Percentiles rank a stretch among this genome's conserved stretches.
These are phyloP conservation scores for Linum lewisii DNA, from an alignment of 345 rosid species.

Conservation along the genomic window DNA sequence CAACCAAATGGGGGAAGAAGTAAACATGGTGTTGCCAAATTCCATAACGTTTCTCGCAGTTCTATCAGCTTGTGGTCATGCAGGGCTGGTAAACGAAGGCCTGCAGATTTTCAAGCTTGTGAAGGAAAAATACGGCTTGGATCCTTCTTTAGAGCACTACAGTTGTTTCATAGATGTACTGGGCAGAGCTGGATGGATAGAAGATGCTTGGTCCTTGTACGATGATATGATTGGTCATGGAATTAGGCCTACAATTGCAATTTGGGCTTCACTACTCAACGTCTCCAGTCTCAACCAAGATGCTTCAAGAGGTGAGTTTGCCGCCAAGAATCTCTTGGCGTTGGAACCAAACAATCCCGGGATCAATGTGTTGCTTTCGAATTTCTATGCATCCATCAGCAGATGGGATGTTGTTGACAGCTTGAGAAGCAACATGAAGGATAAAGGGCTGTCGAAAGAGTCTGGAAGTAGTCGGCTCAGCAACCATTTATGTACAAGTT, in stretches of 20 bases:
- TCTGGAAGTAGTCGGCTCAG: slow-evolving; percentile 47
- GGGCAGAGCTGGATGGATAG: slow-evolving; percentile 54
- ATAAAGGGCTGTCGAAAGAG: slow-evolving; percentile 45
- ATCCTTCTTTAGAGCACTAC: slow-evolving; percentile 49
- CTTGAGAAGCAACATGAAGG: slow-evolving; percentile 39
- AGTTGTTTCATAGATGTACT: slow-evolving; percentile 53
- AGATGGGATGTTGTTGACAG: slow-evolving; percentile 51
- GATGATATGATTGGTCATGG: slow-evolving; percentile 30
- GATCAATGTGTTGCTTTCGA: slow-evolving; percentile 41
- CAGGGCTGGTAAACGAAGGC: slow-evolving; percentile 59
- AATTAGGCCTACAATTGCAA: slow-evolving; percentile 24
- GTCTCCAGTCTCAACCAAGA: slow-evolving; percentile 53
- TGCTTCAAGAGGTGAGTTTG: slow-evolving; percentile 44
- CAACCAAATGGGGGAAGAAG: slow-evolving; percentile 37
- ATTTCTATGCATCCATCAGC: slow-evolving; percentile 53
- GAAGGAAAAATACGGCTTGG: slow-evolving; percentile 34
- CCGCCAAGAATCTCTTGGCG: slow-evolving; percentile 48
- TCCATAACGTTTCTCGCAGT: slow-evolving; percentile 69
- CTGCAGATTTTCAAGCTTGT: slow-evolving; percentile 36
- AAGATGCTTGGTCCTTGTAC: slow-evolving; percentile 46
- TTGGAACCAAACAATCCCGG: slow-evolving; percentile 35
- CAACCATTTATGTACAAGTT: neutral
- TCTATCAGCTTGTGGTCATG: slow-evolving; percentile 73
- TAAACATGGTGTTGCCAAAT: slow-evolving; percentile 37
- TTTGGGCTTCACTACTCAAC: slow-evolving; percentile 50